Percentiles rank a stretch among this genome's conserved stretches.
These are phyloP conservation scores for Tricholoma flavovirens DNA, from an alignment of 768 basidiomycete species.

Conservation along the genomic window DNA sequence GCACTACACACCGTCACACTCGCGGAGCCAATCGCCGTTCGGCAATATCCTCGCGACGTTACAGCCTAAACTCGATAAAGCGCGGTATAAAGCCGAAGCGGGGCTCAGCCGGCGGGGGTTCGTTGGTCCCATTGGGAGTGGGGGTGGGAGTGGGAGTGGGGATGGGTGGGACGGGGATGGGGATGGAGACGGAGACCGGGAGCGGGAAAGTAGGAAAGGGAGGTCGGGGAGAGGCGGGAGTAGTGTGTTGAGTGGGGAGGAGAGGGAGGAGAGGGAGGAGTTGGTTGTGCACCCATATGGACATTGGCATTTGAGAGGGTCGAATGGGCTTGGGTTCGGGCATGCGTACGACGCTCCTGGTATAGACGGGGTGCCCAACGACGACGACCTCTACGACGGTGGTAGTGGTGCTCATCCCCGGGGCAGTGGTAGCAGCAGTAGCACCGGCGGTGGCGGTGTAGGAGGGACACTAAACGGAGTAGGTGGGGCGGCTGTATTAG, in stretches of 20 bases:
- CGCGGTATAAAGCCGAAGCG: conserved; percentile 68
- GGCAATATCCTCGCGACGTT: conserved; percentile 41
- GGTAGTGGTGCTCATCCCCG: neutral
- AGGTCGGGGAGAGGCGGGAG: conserved; percentile 14
- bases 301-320: conserved; percentile 19
- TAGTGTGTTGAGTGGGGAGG: conserved; percentile 4
- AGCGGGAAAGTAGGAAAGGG: conserved; percentile 6
- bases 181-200: neutral
- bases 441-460: neutral
- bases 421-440: no score
- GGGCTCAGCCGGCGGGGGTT: conserved; percentile 58
- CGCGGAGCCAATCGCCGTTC: conserved; percentile 17
- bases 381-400: no score
- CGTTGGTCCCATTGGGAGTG: conserved; percentile 24
- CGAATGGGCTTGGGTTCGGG: no score
- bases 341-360: conserved; percentile 54
- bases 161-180: neutral
- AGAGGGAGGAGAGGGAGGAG: conserved; percentile 2
- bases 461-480: conserved; percentile 23
- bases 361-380: conserved; percentile 29
- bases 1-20: neutral
- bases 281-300: conserved; percentile 2
- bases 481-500: conserved; percentile 4
- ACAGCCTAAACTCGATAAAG: conserved; percentile 55
- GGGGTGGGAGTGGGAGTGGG: neutral